Base-by-base conservation (phyloP, 1,284 basidiomycete genomes). In the Ganoderma resinaceum region DNA sequence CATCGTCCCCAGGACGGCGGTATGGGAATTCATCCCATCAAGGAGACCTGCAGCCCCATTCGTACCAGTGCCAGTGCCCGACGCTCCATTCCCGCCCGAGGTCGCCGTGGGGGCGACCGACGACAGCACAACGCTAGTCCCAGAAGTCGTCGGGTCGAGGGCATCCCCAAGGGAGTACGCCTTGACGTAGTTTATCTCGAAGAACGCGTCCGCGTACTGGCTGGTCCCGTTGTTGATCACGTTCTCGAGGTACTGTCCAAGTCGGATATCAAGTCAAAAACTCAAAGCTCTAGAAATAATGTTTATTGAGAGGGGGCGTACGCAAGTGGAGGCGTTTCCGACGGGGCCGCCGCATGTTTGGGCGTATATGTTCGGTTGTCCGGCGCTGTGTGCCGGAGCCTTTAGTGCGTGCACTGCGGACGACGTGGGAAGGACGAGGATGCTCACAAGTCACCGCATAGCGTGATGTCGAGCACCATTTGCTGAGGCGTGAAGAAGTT, bases 401-500 rank as follows among this genome's bases (percentile, higher is more conserved):
- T n/a, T 46, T n/a, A 16, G 4, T n/a, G 20, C 31, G 29, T 49
- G 42, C 23, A 26, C 6, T 23, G n/a, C n/a, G 16, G 61, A 37
- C 6, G 2, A 31, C 11, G 11, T 2, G 33, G 14, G 26, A 20
- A 65, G 23, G 37, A 26, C 8, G n/a, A 23, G 18, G 33, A 16
- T n/a, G 42, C 16, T 40, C 49, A 52, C 85, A 85, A 89, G 67
- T 79, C 78, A 31, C 88, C 82, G 76, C 89, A 91, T 31, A 91
- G 81, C 8, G 83, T 85, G 66, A 88, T 89, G 65, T 89, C 83
- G 64, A 91, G 73, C 9, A 88, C 82, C 11, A 89, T 76, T 53
- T 83, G 82, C 78, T 90, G 87, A 14, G 84, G 78, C 1, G 79
- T 78, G 75, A 91, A 91, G 79, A 82, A 87, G 26, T 84, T 68